phyloP scores from a whole-genome alignment of 2,329 filamentous ascomycete genomes.

The Septoria petroselini region DNA sequence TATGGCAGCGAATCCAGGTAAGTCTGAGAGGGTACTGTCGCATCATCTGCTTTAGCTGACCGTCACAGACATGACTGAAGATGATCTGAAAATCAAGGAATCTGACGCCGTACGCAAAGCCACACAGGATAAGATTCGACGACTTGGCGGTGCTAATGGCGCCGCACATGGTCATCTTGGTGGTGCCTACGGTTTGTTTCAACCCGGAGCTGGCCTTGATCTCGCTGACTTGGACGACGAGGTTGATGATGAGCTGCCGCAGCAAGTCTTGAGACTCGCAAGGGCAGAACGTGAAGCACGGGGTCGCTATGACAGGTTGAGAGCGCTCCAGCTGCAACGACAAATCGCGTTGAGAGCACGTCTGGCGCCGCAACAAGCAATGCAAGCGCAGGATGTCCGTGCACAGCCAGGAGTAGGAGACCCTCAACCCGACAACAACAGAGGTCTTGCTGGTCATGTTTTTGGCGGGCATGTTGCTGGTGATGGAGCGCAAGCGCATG shows the following conservation, averaged over 20 bases:
- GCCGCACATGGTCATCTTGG: not conserved
- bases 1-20: constrained; percentile 55
- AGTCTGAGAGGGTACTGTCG: not conserved
- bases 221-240: constrained; percentile 16
- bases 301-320: too few relatives aligned
- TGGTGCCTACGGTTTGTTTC: constrained; percentile 6
- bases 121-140: constrained; percentile 16
- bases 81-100: constrained; percentile 58
- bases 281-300: not conserved
- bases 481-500: constrained; percentile 8
- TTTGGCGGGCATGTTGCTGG: constrained; percentile 15
- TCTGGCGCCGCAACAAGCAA: not conserved
- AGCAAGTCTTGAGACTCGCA: not conserved
- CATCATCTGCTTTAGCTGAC: not conserved
- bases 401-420: not conserved
- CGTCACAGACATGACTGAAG: constrained; percentile 49
- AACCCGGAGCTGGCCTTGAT: constrained; percentile 14
- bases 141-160: not conserved
- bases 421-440: not conserved
- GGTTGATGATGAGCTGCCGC: constrained; percentile 1
- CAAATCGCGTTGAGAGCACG: not conserved
- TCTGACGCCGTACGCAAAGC: constrained; percentile 45
- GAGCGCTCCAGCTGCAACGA: not conserved
- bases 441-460: constrained; percentile 5
- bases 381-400: too few relatives aligned